Evolutionary conservation across 164 flowering plant genomes (phyloP).

Genomic region (Vitis cinerea): DNA sequence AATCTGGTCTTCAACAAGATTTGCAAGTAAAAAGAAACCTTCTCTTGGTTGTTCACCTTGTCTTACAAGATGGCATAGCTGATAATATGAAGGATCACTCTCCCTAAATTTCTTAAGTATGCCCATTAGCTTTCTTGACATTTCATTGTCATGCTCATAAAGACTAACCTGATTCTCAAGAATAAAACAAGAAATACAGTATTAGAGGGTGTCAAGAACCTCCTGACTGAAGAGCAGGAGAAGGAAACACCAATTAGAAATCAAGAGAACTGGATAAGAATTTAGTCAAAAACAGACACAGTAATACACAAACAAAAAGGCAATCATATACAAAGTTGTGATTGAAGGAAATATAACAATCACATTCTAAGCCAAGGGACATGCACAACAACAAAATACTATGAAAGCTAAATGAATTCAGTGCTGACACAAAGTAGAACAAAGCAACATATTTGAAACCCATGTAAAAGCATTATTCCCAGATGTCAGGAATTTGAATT

Average conservation of each 20-base stretch:
- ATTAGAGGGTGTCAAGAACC: neutral
- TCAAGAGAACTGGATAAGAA: neutral
- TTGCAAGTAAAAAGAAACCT: constrained; percentile 73
- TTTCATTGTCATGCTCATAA: constrained; percentile 55
- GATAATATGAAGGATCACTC: constrained; percentile 64
- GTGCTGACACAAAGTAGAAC: neutral
- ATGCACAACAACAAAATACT: too few species aligned
- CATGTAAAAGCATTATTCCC: too few species aligned
- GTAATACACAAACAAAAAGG: neutral
- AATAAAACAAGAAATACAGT: constrained; percentile 7
- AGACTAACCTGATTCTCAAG: constrained; percentile 49
- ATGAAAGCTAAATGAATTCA: too few species aligned
- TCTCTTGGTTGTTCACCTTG: constrained; percentile 98
- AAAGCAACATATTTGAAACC: neutral
- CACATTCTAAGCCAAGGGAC: neutral
- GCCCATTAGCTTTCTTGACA: constrained; percentile 63
- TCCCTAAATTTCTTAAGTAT: constrained; percentile 59
- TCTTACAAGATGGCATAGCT: constrained; percentile 73
- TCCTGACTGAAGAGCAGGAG: neutral
- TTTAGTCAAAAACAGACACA: neutral
- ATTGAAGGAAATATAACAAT: neutral
- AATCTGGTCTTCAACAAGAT: constrained; percentile 80
- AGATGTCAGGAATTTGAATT: neutral
- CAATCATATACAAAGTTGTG: neutral
- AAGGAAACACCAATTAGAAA: neutral